A percentile compares a stretch with the other conserved stretches of the same genome.
Evolutionary conservation across 2,329 filamentous ascomycete genomes (phyloP).

Genomic region (Lasiodiplodia sp.): DNA sequence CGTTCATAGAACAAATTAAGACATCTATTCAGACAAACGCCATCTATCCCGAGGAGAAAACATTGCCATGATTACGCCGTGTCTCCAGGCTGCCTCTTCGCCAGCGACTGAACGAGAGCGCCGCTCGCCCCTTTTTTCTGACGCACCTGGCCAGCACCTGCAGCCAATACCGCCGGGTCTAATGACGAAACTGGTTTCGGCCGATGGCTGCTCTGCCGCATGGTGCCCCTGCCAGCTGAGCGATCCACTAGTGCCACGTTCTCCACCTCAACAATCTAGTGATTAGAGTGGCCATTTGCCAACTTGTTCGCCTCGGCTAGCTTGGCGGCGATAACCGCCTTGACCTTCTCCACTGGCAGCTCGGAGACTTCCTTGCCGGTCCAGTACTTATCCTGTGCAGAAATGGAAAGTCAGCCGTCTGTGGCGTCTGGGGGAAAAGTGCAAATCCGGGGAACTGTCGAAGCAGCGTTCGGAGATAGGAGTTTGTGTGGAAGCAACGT

Average conservation of each 20-base stretch:
- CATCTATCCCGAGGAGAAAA: background rate
- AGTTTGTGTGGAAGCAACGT: slow-evolving; percentile 25
- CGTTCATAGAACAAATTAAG: background rate
- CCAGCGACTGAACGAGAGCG: background rate
- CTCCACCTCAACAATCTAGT: slow-evolving; percentile 5
- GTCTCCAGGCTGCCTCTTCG: slow-evolving; percentile 2
- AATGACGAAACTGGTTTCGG: slow-evolving; percentile 14
- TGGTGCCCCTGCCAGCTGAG: slow-evolving; percentile 3
- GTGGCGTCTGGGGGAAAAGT: slow-evolving; percentile 28
- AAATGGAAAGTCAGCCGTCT: slow-evolving; percentile 14
- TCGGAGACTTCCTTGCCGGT: slow-evolving; percentile 66
- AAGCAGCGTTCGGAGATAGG: background rate
- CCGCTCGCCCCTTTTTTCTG: background rate
- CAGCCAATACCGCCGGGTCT: slow-evolving; percentile 8
- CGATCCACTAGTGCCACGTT: background rate
- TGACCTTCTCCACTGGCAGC: slow-evolving; percentile 67
- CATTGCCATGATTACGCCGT: background rate
- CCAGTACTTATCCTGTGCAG: slow-evolving; percentile 59
- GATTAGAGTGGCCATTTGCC: slow-evolving; percentile 19
- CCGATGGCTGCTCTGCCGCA: slow-evolving; percentile 7
- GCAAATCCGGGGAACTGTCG: slow-evolving; percentile 19
- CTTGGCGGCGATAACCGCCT: slow-evolving; percentile 56
- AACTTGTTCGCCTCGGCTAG: slow-evolving; percentile 20
- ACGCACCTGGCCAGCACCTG: background rate
- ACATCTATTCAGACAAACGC: slow-evolving; percentile 9